These are phyloP conservation scores for Globisporangium ultimum DNA, from an alignment of 352 stramenopile genomes.

Conservation along the genomic window DNA sequence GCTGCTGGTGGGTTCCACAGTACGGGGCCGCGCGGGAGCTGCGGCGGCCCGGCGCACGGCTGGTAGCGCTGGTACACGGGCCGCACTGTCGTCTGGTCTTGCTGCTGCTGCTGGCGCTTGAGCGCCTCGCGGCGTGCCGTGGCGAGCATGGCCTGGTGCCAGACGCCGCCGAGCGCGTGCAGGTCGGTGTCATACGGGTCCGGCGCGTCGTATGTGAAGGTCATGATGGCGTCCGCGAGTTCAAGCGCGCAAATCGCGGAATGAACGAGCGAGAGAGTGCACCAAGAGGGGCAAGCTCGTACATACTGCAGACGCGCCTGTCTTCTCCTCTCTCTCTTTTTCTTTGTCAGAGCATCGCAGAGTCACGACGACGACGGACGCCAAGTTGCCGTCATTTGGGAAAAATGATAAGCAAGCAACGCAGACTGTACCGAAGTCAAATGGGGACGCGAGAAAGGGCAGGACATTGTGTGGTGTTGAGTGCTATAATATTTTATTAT, in stretches of 20 bases:
- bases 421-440: no score
- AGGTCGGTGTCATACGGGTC: slow-evolving; percentile 1
- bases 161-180: slow-evolving; percentile 5
- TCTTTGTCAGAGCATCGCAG: no score
- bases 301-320: no score
- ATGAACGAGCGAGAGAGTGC: no score
- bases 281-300: no score
- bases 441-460: no score
- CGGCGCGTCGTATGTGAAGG: slow-evolving; percentile 1
- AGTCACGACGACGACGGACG: no score
- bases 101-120: slow-evolving; percentile 7
- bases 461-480: no score
- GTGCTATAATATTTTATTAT: no score
- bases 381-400: no score
- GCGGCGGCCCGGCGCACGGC: not conserved
- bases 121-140: not conserved
- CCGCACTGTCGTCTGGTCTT: not conserved
- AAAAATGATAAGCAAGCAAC: no score
- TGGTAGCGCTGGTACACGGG: not conserved
- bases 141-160: not conserved
- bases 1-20: slow-evolving; percentile 7
- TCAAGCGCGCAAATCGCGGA: not conserved
- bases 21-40: not conserved
- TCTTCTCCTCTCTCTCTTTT: no score
- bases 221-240: slow-evolving; percentile 1